Conservation (phyloP, 495 filamentous ascomycete species). For the Penicillium crystallinum region DNA sequence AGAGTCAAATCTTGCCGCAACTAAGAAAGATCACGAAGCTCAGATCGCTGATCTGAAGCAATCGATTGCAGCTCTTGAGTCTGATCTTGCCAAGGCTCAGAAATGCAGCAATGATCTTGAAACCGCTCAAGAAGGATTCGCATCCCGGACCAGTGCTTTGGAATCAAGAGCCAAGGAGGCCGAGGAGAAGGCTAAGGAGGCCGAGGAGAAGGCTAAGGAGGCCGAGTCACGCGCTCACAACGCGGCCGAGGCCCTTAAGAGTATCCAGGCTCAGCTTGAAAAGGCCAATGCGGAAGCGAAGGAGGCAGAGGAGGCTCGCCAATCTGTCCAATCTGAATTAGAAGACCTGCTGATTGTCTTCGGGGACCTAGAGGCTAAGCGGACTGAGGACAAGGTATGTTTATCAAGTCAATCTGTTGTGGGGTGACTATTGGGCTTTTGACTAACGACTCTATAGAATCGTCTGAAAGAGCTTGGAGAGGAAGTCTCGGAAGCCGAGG, state of each 20-base stretch:
- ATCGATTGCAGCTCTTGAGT: constrained; percentile 48
- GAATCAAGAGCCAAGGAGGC: constrained; percentile 44
- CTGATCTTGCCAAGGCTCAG: constrained; percentile 53
- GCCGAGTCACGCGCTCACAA: constrained; percentile 44
- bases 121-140: constrained; percentile 50
- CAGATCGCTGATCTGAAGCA: constrained; percentile 56
- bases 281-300: constrained; percentile 26
- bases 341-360: constrained; percentile 86
- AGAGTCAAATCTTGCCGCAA: constrained; percentile 53
- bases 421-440: background rate
- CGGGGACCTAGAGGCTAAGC: constrained; percentile 84
- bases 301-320: constrained; percentile 60
- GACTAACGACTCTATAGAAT: constrained; percentile 47
- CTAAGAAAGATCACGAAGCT: constrained; percentile 49
- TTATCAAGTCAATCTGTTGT: background rate
- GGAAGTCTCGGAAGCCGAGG: constrained; percentile 72
- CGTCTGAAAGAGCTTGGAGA: constrained; percentile 68
- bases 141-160: constrained; percentile 43
- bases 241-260: constrained; percentile 20
- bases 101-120: constrained; percentile 52
- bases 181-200: constrained; percentile 31
- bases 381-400: constrained; percentile 71
- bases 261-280: constrained; percentile 18
- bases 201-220: constrained; percentile 45
- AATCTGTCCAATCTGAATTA: constrained; percentile 62